Evolutionary conservation across 768 basidiomycete genomes (phyloP).

Genomic region (Suillus decipiens): DNA sequence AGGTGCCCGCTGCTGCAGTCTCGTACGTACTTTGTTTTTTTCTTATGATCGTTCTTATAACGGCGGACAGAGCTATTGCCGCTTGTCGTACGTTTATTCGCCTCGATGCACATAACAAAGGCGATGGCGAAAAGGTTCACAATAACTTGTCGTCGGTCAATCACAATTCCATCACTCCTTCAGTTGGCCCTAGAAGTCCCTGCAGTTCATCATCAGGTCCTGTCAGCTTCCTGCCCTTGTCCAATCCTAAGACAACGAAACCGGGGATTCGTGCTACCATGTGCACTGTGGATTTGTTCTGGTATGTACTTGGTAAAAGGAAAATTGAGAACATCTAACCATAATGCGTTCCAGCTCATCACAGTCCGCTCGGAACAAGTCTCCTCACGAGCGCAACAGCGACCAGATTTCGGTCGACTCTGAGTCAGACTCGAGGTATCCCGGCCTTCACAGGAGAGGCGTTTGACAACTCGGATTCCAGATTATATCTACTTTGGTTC

Average conservation of each 20-base stretch:
- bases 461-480: neutral
- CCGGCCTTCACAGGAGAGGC: neutral
- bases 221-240: constrained; percentile 17
- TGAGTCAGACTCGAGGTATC: neutral
- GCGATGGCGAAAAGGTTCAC: neutral
- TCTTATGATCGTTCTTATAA: constrained; percentile 7
- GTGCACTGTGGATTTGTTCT: constrained; percentile 59
- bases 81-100: constrained; percentile 71
- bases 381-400: neutral
- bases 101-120: constrained; percentile 54
- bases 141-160: constrained; percentile 6
- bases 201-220: neutral
- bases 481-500: neutral
- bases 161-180: constrained; percentile 1
- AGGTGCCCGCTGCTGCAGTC: constrained; percentile 67
- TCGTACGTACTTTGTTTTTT: constrained; percentile 44
- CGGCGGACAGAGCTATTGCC: constrained; percentile 45
- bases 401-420: neutral
- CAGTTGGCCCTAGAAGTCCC: neutral
- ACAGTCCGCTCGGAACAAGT: constrained; percentile 1
- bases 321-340: neutral
- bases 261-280: constrained; percentile 54
- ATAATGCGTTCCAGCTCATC: neutral
- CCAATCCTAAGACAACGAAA: constrained; percentile 7
- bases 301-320: constrained; percentile 22